Evolutionary conservation across 1,284 basidiomycete species (phyloP).

Genomic region (Ceraceosorus bombacis): DNA sequence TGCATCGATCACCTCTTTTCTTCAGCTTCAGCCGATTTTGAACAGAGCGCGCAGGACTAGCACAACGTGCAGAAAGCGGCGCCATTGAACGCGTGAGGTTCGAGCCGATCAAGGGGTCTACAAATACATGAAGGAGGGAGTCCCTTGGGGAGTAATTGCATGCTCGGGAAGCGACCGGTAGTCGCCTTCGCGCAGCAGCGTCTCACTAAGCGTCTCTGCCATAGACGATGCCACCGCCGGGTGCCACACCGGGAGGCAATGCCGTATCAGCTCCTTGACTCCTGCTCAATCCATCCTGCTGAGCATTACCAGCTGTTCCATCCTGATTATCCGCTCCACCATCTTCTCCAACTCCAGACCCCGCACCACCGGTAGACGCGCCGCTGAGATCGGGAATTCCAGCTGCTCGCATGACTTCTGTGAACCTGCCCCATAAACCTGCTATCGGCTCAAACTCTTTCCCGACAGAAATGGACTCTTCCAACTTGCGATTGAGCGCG

Average conservation of each 20-base stretch:
- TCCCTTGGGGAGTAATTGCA: no score
- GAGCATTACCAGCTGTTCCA: not conserved
- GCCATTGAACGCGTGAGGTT: no score
- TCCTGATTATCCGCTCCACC: not conserved
- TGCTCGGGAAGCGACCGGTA: no score
- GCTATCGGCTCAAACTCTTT: constrained; percentile 86
- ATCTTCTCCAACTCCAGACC: not conserved
- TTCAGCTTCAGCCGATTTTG: no score
- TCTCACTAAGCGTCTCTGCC: constrained; percentile 1
- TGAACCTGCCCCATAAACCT: constrained; percentile 73
- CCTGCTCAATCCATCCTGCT: not conserved
- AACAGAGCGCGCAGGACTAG: no score
- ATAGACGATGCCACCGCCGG: constrained; percentile 17
- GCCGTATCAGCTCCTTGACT: constrained; percentile 4
- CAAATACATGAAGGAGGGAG: no score
- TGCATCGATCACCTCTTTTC: no score
- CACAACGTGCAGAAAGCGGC: no score
- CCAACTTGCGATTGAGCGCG: constrained; percentile 79
- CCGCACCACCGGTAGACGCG: not conserved
- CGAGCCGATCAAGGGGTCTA: no score
- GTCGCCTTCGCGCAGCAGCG: no score
- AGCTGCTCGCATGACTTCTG: constrained; percentile 60
- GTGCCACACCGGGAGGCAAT: constrained; percentile 17
- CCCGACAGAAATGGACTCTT: constrained; percentile 83
- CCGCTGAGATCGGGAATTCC: constrained; percentile 24